phyloP scores from a whole-genome alignment of 1,139 yeast genomes.

The Groenewaldozyma sp. region DNA sequence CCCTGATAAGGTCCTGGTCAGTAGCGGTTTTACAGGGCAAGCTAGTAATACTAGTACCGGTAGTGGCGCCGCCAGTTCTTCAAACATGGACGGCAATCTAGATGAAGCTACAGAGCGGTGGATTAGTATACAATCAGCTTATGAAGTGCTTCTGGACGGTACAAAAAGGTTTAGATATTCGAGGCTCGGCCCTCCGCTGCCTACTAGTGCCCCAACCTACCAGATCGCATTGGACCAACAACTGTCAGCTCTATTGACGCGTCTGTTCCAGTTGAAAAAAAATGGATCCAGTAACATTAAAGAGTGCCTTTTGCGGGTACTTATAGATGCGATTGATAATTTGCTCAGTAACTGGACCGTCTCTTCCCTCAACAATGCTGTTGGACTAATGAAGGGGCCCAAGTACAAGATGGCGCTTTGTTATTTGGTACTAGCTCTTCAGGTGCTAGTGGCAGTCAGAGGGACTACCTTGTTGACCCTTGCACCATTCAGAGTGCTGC shows the following conservation, averaged over 20 bases:
- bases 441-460: neutral
- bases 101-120: constrained; percentile 16
- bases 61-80: too few relatives aligned
- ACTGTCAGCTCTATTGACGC: too few relatives aligned
- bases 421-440: neutral
- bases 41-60: neutral
- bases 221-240: too few relatives aligned
- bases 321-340: neutral
- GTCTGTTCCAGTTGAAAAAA: too few relatives aligned
- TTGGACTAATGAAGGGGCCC: too few relatives aligned
- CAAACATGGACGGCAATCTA: constrained; percentile 5
- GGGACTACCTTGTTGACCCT: neutral
- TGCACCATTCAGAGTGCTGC: neutral
- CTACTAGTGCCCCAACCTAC: too few relatives aligned
- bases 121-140: constrained; percentile 21
- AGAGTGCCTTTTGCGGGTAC: too few relatives aligned
- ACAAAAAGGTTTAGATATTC: constrained; percentile 27
- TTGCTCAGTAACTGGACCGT: neutral
- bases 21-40: constrained; percentile 6
- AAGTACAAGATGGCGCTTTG: too few relatives aligned
- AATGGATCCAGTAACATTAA: constrained; percentile 1
- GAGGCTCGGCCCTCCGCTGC: constrained; percentile 17
- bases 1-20: constrained; percentile 35
- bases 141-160: constrained; percentile 24
- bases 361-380: neutral